A percentile compares a stretch with the other conserved stretches of the same genome.
Evolutionary conservation across 345 rosid species (phyloP).

Genomic region (Acer campestre): DNA sequence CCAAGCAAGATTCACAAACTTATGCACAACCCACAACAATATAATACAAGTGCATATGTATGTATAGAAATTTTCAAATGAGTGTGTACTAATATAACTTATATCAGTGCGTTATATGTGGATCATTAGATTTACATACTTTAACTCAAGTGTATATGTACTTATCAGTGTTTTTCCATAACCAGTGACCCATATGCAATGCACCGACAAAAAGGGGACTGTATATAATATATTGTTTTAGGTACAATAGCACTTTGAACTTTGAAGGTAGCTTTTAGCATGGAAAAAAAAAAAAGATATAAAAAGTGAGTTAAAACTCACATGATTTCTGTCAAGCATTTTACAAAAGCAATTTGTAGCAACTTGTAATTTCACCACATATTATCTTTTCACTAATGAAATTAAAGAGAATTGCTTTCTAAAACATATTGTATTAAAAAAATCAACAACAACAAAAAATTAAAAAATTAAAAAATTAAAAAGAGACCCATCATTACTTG

Average conservation of each 20-base stretch:
- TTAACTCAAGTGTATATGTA: no score
- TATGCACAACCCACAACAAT: background rate
- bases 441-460: no score
- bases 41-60: no score
- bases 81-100: no score
- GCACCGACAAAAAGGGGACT: no score
- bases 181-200: no score
- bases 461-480: background rate
- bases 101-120: no score
- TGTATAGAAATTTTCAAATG: no score
- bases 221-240: background rate
- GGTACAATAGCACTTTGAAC: background rate
- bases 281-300: background rate
- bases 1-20: background rate
- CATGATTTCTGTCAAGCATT: conserved; percentile 28
- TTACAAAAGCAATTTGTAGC: background rate
- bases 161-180: no score
- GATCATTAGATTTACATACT: no score
- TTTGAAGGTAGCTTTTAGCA: conserved; percentile 13
- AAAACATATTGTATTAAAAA: background rate
- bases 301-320: conserved; percentile 22
- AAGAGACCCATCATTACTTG: background rate
- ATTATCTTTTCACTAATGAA: conserved; percentile 33
- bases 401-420: background rate
- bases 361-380: conserved; percentile 24